phyloP scores from a whole-genome alignment of 768 basidiomycete species.

The Phylloporus arenicola region DNA sequence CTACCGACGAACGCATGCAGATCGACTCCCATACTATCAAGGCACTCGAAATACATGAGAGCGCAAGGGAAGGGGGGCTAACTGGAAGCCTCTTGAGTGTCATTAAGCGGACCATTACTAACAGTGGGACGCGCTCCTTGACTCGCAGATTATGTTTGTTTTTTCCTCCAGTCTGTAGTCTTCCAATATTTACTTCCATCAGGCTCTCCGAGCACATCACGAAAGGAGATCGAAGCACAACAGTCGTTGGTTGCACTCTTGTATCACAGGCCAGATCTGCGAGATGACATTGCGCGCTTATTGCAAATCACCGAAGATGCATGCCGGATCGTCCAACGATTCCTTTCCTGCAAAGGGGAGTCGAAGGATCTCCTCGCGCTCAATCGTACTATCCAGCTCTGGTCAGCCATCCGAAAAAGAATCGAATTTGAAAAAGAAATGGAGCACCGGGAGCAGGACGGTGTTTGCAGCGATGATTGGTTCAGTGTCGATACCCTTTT shows the following conservation, averaged over 20 bases:
- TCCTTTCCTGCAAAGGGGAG: slow-evolving; percentile 64
- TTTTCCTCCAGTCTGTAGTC: slow-evolving; percentile 4
- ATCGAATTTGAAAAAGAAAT: slow-evolving; percentile 53
- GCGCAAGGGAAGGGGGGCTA: slow-evolving; percentile 62
- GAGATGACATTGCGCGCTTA: slow-evolving; percentile 52
- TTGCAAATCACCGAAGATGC: slow-evolving; percentile 63
- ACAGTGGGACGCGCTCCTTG: slow-evolving; percentile 70
- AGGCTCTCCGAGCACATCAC: slow-evolving; percentile 83
- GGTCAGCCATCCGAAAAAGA: slow-evolving; percentile 48
- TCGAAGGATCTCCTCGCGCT: slow-evolving; percentile 61
- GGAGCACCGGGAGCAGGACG: slow-evolving; percentile 34
- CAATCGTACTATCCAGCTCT: slow-evolving; percentile 54
- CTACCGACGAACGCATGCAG: slow-evolving; percentile 60
- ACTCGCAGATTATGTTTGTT: slow-evolving; percentile 71
- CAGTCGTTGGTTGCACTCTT: slow-evolving; percentile 79
- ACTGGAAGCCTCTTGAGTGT: slow-evolving; percentile 71
- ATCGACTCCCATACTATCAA: slow-evolving; percentile 87
- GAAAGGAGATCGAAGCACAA: slow-evolving; percentile 62
- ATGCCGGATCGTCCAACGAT: slow-evolving; percentile 71
- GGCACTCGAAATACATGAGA: slow-evolving; percentile 81
- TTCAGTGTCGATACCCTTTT: slow-evolving; percentile 48
- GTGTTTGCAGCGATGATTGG: slow-evolving; percentile 43
- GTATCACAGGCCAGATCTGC: slow-evolving; percentile 52
- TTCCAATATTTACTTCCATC: slow-evolving; percentile 11
- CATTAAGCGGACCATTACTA: slow-evolving; percentile 73